Evolutionary conservation across 352 stramenopile genomes (phyloP).

Genomic region (Globisporangium acanthophoron): DNA sequence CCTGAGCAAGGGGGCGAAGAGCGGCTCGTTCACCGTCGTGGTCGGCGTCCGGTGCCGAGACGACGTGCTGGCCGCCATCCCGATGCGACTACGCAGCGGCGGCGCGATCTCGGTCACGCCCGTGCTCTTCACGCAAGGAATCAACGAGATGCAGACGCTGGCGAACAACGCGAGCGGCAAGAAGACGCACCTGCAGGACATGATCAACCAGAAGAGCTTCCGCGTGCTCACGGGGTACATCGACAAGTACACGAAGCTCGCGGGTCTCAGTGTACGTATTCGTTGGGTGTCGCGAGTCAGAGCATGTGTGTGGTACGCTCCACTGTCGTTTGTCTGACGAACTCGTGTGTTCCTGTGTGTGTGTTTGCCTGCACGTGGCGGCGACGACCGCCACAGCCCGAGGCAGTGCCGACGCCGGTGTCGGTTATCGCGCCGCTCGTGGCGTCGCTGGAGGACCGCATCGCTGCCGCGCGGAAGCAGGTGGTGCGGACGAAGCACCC

Average conservation of each 20-base stretch:
- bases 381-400: conserved; percentile 16
- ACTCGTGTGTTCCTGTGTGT: background rate
- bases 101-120: conserved; percentile 50
- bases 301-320: no score
- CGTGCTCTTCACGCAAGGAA: conserved; percentile 69
- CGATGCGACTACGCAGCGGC: conserved; percentile 36
- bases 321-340: background rate
- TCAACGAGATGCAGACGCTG: conserved; percentile 81
- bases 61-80: conserved; percentile 35
- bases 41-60: conserved; percentile 52
- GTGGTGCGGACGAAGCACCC: conserved; percentile 72
- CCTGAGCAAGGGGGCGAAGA: conserved; percentile 45
- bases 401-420: conserved; percentile 39
- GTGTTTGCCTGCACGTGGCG: background rate
- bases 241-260: conserved; percentile 57
- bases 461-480: conserved; percentile 52
- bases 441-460: conserved; percentile 44
- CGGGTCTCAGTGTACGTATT: conserved; percentile 22
- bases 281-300: background rate
- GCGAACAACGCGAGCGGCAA: conserved; percentile 61
- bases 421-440: conserved; percentile 35
- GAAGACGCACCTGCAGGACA: conserved; percentile 69
- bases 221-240: conserved; percentile 47
- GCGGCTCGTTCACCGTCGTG: conserved; percentile 41
- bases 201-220: conserved; percentile 75